Evolutionary conservation across 176 grass and related monocot species (phyloP), one percentile per base, ranked within the genome.

Genomic region (Musa acuminata): DNA sequence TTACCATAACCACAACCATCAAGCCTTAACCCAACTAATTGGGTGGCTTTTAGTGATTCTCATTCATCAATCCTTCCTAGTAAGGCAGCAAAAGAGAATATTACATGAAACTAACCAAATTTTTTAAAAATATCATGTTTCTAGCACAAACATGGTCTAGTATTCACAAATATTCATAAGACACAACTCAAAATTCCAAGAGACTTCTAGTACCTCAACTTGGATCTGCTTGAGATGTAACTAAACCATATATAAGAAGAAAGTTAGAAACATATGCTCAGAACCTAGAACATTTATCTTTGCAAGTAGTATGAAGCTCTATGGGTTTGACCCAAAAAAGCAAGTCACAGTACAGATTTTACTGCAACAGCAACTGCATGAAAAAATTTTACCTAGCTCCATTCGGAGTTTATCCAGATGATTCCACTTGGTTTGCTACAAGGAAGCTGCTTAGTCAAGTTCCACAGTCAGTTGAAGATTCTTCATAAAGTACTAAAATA

Each of bases 1-100:
- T 73, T 73, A 54, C 71, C 21, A 73, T 17, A 73, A 55, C 67
- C 22, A 73, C 14, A 73, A 26, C 20, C 71, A 73, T 73, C 51
- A 73, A 73, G 51, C 71, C 19, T 73, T 54, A 22, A 73, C 21
- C 71, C 51, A 68, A 20, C 12, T 73, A 73, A 16, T 25, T 25
- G 51, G 10, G 22, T 73, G 11, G 24, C 24, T 55, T 53, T 73
- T 17, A 53, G 0, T 24, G 69, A 72, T 72, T 19, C 4, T 72
- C 52, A 73, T 54, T 73, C 71, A 55, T 26, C 71, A 55, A 73
- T 54, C 6, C 21, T 27, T 27, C 52, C 51, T 13, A 27, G 52
- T 53, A 55, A 55, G 9, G 23, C 51, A 54, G 13, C 21, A 73
- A 73, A 55, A 27, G 8, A 62, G 57, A 53, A 27, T 52, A 10